Evolutionary conservation across 108 stramenopile species (phyloP), one percentile per base, ranked within the genome.

Genomic region (Nitzschia sp.): DNA sequence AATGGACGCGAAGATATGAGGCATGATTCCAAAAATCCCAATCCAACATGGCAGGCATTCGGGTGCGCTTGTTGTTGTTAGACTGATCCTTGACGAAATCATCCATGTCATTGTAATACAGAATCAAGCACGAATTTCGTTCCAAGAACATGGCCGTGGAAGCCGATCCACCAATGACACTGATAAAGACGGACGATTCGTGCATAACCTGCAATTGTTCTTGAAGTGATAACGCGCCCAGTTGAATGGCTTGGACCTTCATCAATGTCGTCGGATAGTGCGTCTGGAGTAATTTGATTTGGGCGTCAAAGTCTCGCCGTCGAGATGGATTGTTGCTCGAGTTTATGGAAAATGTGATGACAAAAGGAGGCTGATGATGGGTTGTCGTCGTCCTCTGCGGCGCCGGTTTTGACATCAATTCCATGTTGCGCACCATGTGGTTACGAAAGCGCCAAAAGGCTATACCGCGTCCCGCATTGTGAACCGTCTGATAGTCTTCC

Each of bases 21-120:
- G 68, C 53, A 46, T 75, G 70, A 53, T 80, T 80, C 64, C 71
- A 68, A 65, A 75, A 68, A 35, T 80, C 79, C 59, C 59, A 80
- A 66, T 80, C 79, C 68, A 80, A 36, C 46, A 58, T 49, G 27
- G 65, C 33, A 2, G 78, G 72, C 54, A 73, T 65, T 5, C 4
- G 11, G 19, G 34, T 26, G 28, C 24, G 19, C 4, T 35, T 28
- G 34, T 21, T 28, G 19, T 26, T 26, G 1, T 60, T 21, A n/a
- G 24, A 54, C 8, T 55, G 66, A 1, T 24, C 30, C 23, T 64
- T 74, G 45, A 47, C 64, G 27, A 60, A 55, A 26, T 64, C 72
- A 9, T 73, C 67, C 0, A 60, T 57, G 23, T 64, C 72, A 33
- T 64, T 63, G 48, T 74, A 86, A 49, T 46, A 80, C 0, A 74